A percentile compares a stretch with the other conserved stretches of the same genome.
Evolutionary conservation across 805 yeast species (phyloP).

Genomic region (Priceomyces carsonii): DNA sequence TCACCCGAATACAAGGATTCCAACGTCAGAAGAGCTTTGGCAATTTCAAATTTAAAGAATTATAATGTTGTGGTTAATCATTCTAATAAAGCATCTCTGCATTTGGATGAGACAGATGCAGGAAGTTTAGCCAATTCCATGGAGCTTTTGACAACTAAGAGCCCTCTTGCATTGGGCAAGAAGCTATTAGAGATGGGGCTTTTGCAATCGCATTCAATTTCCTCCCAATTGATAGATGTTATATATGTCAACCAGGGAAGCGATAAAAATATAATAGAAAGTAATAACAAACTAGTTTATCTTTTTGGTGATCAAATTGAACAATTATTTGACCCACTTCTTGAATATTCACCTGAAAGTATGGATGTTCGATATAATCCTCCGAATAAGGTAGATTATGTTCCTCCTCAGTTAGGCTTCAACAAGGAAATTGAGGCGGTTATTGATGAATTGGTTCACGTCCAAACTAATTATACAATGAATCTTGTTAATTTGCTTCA

Average conservation of each 20-base stretch:
- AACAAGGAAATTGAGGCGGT: constrained; percentile 48
- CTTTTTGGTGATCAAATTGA: constrained; percentile 84
- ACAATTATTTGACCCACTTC: constrained; percentile 82
- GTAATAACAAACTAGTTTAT: constrained; percentile 75
- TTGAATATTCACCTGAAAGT: constrained; percentile 90
- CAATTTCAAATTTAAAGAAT: constrained; percentile 69
- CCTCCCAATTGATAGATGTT: constrained; percentile 68
- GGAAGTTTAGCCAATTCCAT: constrained; percentile 75
- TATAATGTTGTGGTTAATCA: constrained; percentile 55
- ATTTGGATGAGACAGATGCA: constrained; percentile 78
- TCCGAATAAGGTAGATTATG: constrained; percentile 39
- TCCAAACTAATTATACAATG: constrained; percentile 76
- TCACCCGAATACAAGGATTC: constrained; percentile 47
- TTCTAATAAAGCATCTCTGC: constrained; percentile 34
- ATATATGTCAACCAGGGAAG: constrained; percentile 57
- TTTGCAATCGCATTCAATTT: constrained; percentile 48
- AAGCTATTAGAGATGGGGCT: constrained; percentile 58
- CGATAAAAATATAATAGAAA: constrained; percentile 48
- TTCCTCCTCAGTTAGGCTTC: constrained; percentile 14
- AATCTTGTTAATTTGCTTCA: constrained; percentile 75
- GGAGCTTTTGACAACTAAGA: constrained; percentile 49
- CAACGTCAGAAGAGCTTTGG: constrained; percentile 71
- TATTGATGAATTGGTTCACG: constrained; percentile 62
- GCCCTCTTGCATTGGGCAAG: constrained; percentile 60
- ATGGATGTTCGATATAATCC: constrained; percentile 70